phyloP scores from a whole-genome alignment of 78 protist species.

The Creolimax fragrantissima region DNA sequence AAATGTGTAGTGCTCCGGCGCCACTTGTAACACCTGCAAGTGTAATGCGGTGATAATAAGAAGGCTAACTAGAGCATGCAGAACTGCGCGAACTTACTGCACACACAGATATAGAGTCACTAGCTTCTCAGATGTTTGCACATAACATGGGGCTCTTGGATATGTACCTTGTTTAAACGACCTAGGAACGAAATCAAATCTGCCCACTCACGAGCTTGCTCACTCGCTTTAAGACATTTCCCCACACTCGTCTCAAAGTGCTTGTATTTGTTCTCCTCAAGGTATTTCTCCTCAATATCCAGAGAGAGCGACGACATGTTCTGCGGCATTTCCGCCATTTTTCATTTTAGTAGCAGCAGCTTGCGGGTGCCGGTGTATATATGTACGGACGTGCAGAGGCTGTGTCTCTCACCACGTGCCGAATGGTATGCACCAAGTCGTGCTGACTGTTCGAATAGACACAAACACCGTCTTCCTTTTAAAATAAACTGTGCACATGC shows the following conservation, averaged over 20 bases:
- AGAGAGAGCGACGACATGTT: neutral
- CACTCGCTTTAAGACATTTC: constrained; percentile 29
- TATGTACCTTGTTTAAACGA: neutral
- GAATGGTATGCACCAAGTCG: too few relatives aligned
- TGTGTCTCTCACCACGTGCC: too few relatives aligned
- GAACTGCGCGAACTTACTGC: neutral
- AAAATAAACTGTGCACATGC: too few relatives aligned
- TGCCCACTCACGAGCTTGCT: constrained; percentile 46
- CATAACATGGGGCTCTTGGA: neutral
- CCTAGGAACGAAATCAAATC: constrained; percentile 37
- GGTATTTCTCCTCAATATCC: neutral
- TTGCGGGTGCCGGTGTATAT: too few relatives aligned
- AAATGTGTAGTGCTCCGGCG: neutral
- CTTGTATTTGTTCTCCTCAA: neutral
- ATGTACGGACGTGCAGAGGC: too few relatives aligned
- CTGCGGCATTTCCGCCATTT: neutral
- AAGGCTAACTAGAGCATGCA: neutral
- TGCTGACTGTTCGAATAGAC: too few relatives aligned
- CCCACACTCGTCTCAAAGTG: neutral
- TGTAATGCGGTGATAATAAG: neutral
- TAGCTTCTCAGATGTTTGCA: neutral
- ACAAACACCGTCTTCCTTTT: too few relatives aligned
- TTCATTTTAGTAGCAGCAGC: too few relatives aligned
- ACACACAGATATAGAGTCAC: neutral
- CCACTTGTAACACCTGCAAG: neutral